Percentiles rank a stretch among this genome's conserved stretches.
Evolutionary conservation across 768 basidiomycete genomes (phyloP).

Genomic region (Termitomyces eurrhizus): DNA sequence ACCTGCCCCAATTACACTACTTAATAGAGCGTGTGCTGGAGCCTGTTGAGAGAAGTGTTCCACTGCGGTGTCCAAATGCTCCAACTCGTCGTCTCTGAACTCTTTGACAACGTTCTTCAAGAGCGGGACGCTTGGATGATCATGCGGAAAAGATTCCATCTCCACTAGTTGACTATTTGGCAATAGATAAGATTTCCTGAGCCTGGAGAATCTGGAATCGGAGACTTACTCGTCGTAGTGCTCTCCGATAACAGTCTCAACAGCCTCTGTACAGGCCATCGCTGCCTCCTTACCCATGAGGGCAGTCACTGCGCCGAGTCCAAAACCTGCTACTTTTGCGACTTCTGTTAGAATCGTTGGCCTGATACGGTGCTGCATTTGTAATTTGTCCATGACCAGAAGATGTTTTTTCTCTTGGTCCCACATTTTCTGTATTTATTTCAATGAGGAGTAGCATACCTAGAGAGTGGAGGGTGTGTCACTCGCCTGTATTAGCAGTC

Average conservation of each 20-base stretch:
- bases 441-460: background rate
- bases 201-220: background rate
- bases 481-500: conserved; percentile 72
- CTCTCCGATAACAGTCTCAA: conserved; percentile 96
- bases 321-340: conserved; percentile 85
- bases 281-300: conserved; percentile 90
- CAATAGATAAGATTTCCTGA: conserved; percentile 4
- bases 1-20: conserved; percentile 77
- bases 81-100: conserved; percentile 92
- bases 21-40: conserved; percentile 87
- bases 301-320: conserved; percentile 81
- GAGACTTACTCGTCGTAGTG: conserved; percentile 91
- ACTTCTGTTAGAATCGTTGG: conserved; percentile 82
- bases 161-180: conserved; percentile 74
- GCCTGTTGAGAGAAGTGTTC: conserved; percentile 84
- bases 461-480: background rate
- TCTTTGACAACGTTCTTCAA: conserved; percentile 72
- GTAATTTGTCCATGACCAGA: conserved; percentile 78
- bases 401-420: conserved; percentile 93
- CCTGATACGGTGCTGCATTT: conserved; percentile 76
- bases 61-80: conserved; percentile 90
- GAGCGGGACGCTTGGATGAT: conserved; percentile 77
- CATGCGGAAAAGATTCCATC: conserved; percentile 54
- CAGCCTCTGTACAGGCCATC: conserved; percentile 98
- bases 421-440: conserved; percentile 84